Evolutionary conservation across 352 stramenopile genomes (phyloP).

Genomic region (Phytophthora vignae): DNA sequence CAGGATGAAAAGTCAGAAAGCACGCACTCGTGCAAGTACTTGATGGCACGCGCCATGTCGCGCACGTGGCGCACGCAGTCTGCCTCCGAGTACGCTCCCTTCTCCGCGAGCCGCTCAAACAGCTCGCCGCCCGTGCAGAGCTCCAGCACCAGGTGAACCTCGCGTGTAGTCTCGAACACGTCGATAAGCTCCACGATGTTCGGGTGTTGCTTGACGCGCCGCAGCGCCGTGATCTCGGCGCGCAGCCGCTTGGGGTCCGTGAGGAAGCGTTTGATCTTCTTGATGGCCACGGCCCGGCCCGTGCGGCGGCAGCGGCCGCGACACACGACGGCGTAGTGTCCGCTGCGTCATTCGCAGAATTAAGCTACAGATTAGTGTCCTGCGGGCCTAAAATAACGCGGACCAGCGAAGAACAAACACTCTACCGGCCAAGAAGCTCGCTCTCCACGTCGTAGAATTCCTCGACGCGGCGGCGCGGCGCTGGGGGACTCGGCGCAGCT

Average conservation of each 20-base stretch:
- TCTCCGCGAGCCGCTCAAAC: conserved; percentile 82
- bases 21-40: conserved; percentile 76
- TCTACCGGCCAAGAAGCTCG: conserved; percentile 58
- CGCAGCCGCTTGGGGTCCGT: conserved; percentile 72
- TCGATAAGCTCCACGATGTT: conserved; percentile 86
- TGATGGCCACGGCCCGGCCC: conserved; percentile 69
- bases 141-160: conserved; percentile 84
- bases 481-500: conserved; percentile 14
- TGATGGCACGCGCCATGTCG: conserved; percentile 73
- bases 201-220: conserved; percentile 62
- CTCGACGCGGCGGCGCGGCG: conserved; percentile 49
- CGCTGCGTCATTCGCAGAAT: conserved; percentile 34
- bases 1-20: background rate
- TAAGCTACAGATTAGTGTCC: background rate
- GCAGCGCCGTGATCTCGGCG: conserved; percentile 71
- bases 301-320: conserved; percentile 62
- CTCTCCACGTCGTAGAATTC: conserved; percentile 67
- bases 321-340: conserved; percentile 77
- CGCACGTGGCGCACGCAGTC: conserved; percentile 79
- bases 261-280: conserved; percentile 88
- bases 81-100: conserved; percentile 84
- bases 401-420: background rate
- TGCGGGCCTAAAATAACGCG: background rate
- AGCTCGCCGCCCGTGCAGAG: conserved; percentile 85
- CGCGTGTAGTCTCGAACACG: conserved; percentile 80